phyloP scores from a whole-genome alignment of 192 early-diverging fungal genomes.

The Dimargaris cristalligena region DNA sequence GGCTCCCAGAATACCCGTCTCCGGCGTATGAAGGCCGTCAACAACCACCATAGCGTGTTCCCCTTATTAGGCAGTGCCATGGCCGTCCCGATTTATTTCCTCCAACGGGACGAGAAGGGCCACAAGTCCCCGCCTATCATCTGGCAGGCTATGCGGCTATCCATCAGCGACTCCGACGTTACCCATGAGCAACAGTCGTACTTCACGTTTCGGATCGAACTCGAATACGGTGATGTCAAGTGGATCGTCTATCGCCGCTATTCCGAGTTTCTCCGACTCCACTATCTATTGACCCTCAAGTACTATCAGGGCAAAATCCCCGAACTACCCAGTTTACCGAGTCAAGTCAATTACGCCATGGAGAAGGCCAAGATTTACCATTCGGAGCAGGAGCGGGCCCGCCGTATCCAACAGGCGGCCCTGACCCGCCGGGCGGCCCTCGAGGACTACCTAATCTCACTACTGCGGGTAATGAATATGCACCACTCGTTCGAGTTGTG shows the following conservation, averaged over 20 bases:
- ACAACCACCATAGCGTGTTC: slow-evolving; percentile 10
- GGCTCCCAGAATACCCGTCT: background rate
- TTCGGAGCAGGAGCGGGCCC: slow-evolving; percentile 10
- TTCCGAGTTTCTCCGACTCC: slow-evolving; percentile 47
- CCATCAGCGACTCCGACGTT: slow-evolving; percentile 14
- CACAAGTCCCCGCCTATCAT: slow-evolving; percentile 29
- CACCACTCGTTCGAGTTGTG: slow-evolving; percentile 49
- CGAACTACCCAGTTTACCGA: slow-evolving; percentile 16
- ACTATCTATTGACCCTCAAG: slow-evolving; percentile 35
- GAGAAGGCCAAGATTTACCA: slow-evolving; percentile 16
- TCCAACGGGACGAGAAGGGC: slow-evolving; percentile 31
- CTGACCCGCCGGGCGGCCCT: slow-evolving; percentile 36
- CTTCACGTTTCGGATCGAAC: slow-evolving; percentile 47
- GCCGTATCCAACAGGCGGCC: slow-evolving; percentile 23
- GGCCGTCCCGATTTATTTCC: slow-evolving; percentile 31
- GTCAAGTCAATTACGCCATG: slow-evolving; percentile 13
- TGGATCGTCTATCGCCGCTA: slow-evolving; percentile 52
- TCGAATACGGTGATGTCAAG: slow-evolving; percentile 60
- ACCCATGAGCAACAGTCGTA: slow-evolving; percentile 19
- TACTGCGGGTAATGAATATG: slow-evolving; percentile 41
- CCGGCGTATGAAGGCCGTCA: background rate
- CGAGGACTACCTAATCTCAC: slow-evolving; percentile 37
- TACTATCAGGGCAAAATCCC: slow-evolving; percentile 28
- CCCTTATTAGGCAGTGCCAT: slow-evolving; percentile 32
- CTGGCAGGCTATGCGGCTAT: slow-evolving; percentile 28